phyloP scores from a whole-genome alignment of 768 basidiomycete species.

The Pulveroboletus sp. region DNA sequence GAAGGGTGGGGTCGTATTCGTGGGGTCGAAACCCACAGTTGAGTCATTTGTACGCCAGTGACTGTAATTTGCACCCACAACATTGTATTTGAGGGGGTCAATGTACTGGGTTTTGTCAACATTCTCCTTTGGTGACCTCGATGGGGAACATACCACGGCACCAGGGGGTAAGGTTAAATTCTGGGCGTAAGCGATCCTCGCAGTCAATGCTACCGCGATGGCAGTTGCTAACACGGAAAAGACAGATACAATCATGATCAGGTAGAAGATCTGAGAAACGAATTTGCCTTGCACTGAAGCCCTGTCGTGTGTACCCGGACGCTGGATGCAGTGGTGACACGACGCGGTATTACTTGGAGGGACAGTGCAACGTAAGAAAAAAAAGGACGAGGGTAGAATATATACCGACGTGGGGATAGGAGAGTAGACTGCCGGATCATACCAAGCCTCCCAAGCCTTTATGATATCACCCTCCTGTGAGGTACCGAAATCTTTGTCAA shows the following conservation, averaged over 20 bases:
- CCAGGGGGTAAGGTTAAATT: slow-evolving; percentile 14
- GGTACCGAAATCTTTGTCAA: too few relatives aligned
- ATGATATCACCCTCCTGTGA: too few relatives aligned
- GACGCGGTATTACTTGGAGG: not conserved
- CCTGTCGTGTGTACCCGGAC: not conserved
- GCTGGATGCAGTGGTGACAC: not conserved
- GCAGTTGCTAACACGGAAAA: slow-evolving; percentile 6
- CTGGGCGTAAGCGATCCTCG: not conserved
- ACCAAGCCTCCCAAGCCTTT: too few relatives aligned
- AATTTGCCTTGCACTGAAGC: not conserved
- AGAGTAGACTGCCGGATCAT: too few relatives aligned
- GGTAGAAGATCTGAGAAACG: not conserved
- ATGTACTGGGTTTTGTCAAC: slow-evolving; percentile 36
- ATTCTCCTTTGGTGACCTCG: not conserved
- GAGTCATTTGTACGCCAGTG: slow-evolving; percentile 36
- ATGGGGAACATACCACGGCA: slow-evolving; percentile 20
- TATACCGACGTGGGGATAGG: too few relatives aligned
- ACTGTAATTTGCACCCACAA: slow-evolving; percentile 43
- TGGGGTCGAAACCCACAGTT: slow-evolving; percentile 54
- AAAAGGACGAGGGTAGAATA: too few relatives aligned
- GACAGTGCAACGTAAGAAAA: too few relatives aligned
- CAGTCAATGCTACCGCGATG: not conserved
- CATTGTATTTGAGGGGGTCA: slow-evolving; percentile 47
- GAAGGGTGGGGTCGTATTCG: slow-evolving; percentile 51
- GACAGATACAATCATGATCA: not conserved